phyloP scores from a whole-genome alignment of 345 rosid species.

The Brassica incana region DNA sequence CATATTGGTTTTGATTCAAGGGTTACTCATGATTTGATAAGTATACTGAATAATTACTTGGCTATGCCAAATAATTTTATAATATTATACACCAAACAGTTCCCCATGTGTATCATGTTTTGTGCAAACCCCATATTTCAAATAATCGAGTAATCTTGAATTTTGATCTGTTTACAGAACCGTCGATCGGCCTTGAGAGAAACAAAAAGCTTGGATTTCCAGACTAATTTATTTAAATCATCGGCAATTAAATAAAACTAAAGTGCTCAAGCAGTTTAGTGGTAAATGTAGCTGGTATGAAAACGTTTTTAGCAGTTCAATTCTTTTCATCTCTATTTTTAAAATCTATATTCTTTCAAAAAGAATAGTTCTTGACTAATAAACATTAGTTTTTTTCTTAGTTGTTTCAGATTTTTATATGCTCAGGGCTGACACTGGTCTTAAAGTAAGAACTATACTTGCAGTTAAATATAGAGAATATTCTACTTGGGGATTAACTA shows the following conservation, averaged over 20 bases:
- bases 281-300: neutral
- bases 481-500: slow-evolving; percentile 23
- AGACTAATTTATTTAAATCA: neutral
- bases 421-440: neutral
- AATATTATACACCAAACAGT: slow-evolving; percentile 14
- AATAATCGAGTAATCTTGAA: neutral
- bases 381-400: neutral
- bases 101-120: slow-evolving; percentile 42
- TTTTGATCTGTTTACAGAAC: slow-evolving; percentile 1
- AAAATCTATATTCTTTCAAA: slow-evolving; percentile 3
- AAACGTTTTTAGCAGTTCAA: neutral
- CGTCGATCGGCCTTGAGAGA: neutral
- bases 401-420: neutral
- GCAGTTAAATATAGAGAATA: slow-evolving; percentile 17
- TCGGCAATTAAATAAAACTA: neutral
- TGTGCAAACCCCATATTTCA: slow-evolving; percentile 26
- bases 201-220: neutral
- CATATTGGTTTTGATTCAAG: slow-evolving; percentile 35
- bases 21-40: slow-evolving; percentile 24
- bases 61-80: neutral
- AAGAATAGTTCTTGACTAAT: neutral
- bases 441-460: slow-evolving; percentile 17
- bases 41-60: slow-evolving; percentile 14
- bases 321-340: neutral
- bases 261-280: neutral